Conservation (phyloP, 2,329 filamentous ascomycete species). For the Trichoderma arundinaceum region DNA sequence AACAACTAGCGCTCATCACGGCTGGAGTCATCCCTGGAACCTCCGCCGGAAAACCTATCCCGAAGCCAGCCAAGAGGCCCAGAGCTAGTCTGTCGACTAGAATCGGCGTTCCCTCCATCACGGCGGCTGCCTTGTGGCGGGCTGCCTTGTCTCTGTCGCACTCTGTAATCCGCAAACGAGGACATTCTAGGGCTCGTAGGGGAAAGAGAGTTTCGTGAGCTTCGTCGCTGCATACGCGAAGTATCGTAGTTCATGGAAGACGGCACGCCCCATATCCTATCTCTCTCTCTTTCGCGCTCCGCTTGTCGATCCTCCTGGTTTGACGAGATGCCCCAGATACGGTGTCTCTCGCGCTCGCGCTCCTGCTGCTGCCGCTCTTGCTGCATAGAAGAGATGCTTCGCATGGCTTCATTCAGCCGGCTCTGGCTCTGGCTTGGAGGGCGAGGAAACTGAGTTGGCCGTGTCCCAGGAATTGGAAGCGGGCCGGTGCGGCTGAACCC, state of each 20-base stretch:
- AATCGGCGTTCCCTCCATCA: slow-evolving; percentile 40
- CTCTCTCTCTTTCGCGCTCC: slow-evolving; percentile 39
- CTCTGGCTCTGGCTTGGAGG: slow-evolving; percentile 41
- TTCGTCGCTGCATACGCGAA: slow-evolving; percentile 46
- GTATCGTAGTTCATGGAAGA: slow-evolving; percentile 44
- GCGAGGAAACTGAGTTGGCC: slow-evolving; percentile 35
- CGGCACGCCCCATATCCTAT: slow-evolving; percentile 36
- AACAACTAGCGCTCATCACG: slow-evolving; percentile 37
- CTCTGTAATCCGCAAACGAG: slow-evolving; percentile 41
- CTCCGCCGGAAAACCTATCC: slow-evolving; percentile 46
- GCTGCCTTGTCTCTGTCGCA: slow-evolving; percentile 48
- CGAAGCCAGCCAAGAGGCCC: slow-evolving; percentile 54
- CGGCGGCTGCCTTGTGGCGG: slow-evolving; percentile 47
- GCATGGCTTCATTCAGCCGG: slow-evolving; percentile 42
- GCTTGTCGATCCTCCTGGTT: slow-evolving; percentile 32
- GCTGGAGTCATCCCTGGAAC: slow-evolving; percentile 39
- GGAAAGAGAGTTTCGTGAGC: slow-evolving; percentile 48
- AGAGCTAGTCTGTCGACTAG: slow-evolving; percentile 43
- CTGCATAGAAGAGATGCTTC: slow-evolving; percentile 40
- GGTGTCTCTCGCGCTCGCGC: slow-evolving; percentile 38
- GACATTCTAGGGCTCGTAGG: slow-evolving; percentile 45
- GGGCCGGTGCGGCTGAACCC: slow-evolving; percentile 13
- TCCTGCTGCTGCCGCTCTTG: slow-evolving; percentile 38
- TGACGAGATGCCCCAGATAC: slow-evolving; percentile 37
- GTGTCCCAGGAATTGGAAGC: slow-evolving; percentile 27